Base-by-base conservation (phyloP, 2,329 filamentous ascomycete species). In the Monosporascus ibericus region DNA sequence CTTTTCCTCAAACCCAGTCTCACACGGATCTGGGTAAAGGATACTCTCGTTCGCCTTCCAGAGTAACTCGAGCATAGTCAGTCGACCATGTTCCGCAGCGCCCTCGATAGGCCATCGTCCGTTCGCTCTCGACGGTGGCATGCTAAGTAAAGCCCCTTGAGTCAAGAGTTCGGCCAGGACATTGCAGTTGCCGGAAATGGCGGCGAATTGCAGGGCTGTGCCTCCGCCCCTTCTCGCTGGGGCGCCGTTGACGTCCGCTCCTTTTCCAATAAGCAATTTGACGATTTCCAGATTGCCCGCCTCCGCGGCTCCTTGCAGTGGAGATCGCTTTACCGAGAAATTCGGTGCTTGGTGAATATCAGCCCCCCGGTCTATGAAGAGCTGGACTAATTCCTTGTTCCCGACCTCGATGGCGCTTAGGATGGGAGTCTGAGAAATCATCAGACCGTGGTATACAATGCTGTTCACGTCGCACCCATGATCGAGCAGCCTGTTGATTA, bases 181-280 rank as follows among this genome's bases (percentile, higher is more conserved):
- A 24, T 48, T 53, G 46, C 48, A 50, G 34, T 53, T 53, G 25
- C 52, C 52, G 17, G 34, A 48, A 27, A 52, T 48, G 18, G 52
- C 49, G 30, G 52, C 52, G 34, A 52, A 48, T 20, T 54, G 52
- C 6, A 54, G 47, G 14, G 52, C 52, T 6, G 52, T 54, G 4
- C 49, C 52, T 8, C 52, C 52, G 11, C 22, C 24, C 1, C 34
- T 25, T 7, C 11, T 22, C 20, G 52, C 37, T 8, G 52, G 49
- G 27, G 24, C 36, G 20, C 36, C 44, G 17, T 54, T 52, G 27
- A 54, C 48, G 24, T 50, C 49, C 2, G 14, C 47, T 15, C 17
- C 20, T 9, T 39, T 18, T 17, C 42, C 14, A 17, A 53, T 22
- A 11, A 53, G 48, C 39, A 20, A 49, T 48, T 17, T 34, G 20